Evolutionary conservation across 2,329 filamentous ascomycete genomes (phyloP).

Genomic region (Sclerotinia minor): DNA sequence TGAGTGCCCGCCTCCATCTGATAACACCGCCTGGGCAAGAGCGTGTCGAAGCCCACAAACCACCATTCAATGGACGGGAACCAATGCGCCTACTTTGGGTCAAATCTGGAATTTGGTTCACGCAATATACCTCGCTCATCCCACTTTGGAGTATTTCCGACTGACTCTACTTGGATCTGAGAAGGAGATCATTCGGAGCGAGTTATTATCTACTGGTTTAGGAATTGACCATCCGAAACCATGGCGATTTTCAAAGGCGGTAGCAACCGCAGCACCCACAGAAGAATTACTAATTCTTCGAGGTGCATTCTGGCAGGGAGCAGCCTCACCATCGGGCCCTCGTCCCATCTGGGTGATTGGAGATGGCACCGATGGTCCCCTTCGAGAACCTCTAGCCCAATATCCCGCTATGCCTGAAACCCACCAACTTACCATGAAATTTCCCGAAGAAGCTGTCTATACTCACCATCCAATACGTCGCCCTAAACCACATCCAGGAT

Average conservation of each 20-base stretch:
- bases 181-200: conserved; percentile 36
- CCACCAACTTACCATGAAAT: conserved; percentile 46
- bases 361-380: conserved; percentile 38
- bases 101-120: conserved; percentile 47
- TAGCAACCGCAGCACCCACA: neutral
- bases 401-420: conserved; percentile 47
- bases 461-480: conserved; percentile 70
- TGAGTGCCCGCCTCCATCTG: conserved; percentile 31
- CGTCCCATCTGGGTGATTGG: conserved; percentile 57
- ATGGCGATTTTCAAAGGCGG: conserved; percentile 21
- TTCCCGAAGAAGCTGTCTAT: conserved; percentile 44
- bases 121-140: conserved; percentile 42
- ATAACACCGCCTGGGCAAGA: conserved; percentile 45
- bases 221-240: conserved; percentile 30
- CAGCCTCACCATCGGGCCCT: conserved; percentile 65
- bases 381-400: conserved; percentile 42
- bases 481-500: conserved; percentile 68
- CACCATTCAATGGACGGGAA: conserved; percentile 41
- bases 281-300: conserved; percentile 51
- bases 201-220: conserved; percentile 40
- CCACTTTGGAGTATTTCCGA: conserved; percentile 42
- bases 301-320: conserved; percentile 68
- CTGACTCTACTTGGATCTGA: conserved; percentile 40
- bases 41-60: conserved; percentile 40
- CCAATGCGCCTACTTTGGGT: conserved; percentile 38